Base-by-base conservation (phyloP, 2,329 filamentous ascomycete species). In the Neoscytalidium dimidiatum region DNA sequence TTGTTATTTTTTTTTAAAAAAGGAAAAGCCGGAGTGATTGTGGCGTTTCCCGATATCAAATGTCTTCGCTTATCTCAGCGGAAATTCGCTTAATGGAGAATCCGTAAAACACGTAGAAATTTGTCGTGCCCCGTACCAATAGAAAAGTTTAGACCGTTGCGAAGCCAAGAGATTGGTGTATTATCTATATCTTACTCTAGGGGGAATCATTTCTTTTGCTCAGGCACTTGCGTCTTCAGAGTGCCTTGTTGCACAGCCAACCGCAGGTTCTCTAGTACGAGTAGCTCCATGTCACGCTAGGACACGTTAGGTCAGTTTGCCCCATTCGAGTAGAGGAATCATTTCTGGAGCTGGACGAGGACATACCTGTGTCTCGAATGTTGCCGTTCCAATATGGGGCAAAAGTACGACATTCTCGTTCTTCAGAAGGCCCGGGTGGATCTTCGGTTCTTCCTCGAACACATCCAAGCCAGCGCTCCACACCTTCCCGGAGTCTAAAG, bases 321-420 rank as follows among this genome's bases (percentile, higher is more conserved):
- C 53, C 33, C 19, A 49, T 31, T 9, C n/a, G n/a, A n/a, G n/a
- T n/a, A n/a, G n/a, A n/a, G n/a, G n/a, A n/a, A n/a, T n/a, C n/a
- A n/a, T n/a, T 41, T 41, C 17, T 14, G 21, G 21, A 28, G 23
- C 7, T 3, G 11, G 11, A 28, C 26, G 21, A 9, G 2, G 43
- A 67, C 73, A 68, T 64, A 77, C 83, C 75, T 87, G 85, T 23
- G 85, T 87, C 74, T 88, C 86, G 70, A 81, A 84, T 11, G 85
- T 88, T 66, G 77, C 82, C 1, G 86, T 88, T 21, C 86, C 86
- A 68, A 88, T 83, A 69, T 88, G 86, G 43, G 86, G 86, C 67
- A 88, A 72, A 68, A 88, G 69, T 69, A 88, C 84, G 3, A 79
- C 80, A 58, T 84, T 83, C 69, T 80, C 78, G 57, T 82, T 76